These are phyloP conservation scores for Cnidoscolus chayamansa DNA, from an alignment of 441 rosid genomes.

Conservation along the genomic window DNA sequence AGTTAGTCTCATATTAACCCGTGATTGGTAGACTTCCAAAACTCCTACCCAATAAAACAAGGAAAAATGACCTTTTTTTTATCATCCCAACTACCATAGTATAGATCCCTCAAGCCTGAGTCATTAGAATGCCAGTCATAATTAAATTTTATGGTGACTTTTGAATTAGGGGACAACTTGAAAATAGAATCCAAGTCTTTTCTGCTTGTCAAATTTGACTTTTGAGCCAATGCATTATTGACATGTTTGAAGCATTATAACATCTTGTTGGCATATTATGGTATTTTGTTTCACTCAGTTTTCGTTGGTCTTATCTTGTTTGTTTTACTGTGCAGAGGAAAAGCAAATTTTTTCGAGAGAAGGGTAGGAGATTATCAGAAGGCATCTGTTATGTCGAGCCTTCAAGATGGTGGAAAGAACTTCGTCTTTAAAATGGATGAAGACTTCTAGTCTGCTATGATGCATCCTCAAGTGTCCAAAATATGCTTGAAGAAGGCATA, in stretches of 20 bases:
- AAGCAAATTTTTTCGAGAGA: conserved; percentile 77
- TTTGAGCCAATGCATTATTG: conserved; percentile 9
- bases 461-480: conserved; percentile 5
- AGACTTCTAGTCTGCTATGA: conserved; percentile 49
- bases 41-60: neutral
- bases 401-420: conserved; percentile 56
- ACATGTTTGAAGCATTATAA: neutral
- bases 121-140: neutral
- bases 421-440: conserved; percentile 69
- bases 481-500: conserved; percentile 7
- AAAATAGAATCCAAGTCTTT: neutral
- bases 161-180: neutral
- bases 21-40: neutral
- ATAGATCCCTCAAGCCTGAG: neutral
- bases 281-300: neutral
- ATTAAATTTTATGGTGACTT: neutral
- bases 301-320: conserved; percentile 3
- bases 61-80: neutral
- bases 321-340: conserved; percentile 53
- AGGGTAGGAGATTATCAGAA: conserved; percentile 88
- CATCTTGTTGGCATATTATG: neutral
- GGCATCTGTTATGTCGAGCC: conserved; percentile 81
- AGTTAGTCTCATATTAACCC: neutral
- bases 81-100: neutral
- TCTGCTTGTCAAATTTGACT: neutral